phyloP scores from a whole-genome alignment of 2,329 filamentous ascomycete genomes.

The Ophioceras dolichostomum region DNA sequence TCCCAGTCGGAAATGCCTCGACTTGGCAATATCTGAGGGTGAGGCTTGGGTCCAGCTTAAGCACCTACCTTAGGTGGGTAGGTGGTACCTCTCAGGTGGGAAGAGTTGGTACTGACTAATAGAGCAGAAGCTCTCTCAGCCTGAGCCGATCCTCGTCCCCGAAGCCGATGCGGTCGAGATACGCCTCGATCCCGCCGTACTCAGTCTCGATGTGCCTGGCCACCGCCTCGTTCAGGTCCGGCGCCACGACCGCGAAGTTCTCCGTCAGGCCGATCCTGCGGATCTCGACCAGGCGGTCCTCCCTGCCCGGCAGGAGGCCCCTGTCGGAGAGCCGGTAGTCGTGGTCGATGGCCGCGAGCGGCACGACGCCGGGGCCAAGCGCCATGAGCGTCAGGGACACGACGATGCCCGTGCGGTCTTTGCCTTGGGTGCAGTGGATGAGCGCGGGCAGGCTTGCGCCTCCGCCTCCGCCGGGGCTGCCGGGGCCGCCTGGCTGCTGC shows the following conservation, averaged over 20 bases:
- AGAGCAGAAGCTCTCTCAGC: constrained; percentile 28
- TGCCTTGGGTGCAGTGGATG: constrained; percentile 81
- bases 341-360: constrained; percentile 45
- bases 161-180: constrained; percentile 54
- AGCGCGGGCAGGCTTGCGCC: constrained; percentile 61
- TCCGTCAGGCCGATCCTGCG: constrained; percentile 56
- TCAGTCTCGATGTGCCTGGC: constrained; percentile 41
- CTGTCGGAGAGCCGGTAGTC: constrained; percentile 61
- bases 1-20: too few relatives aligned
- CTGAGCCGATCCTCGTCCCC: constrained; percentile 24
- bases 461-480: constrained; percentile 3
- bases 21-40: too few relatives aligned
- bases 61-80: too few relatives aligned
- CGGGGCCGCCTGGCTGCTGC: too few relatives aligned
- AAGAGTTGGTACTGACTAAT: too few relatives aligned
- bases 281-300: constrained; percentile 56
- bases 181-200: constrained; percentile 55
- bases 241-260: constrained; percentile 58
- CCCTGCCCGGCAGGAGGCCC: constrained; percentile 46
- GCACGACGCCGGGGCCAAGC: constrained; percentile 42
- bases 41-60: too few relatives aligned
- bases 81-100: too few relatives aligned
- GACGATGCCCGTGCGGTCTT: constrained; percentile 69
- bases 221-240: constrained; percentile 50
- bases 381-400: constrained; percentile 57